Percentiles rank a stretch among this genome's conserved stretches.
Evolutionary conservation across 2,329 filamentous ascomycete species (phyloP).

Genomic region (Keithomyces neogunnii): DNA sequence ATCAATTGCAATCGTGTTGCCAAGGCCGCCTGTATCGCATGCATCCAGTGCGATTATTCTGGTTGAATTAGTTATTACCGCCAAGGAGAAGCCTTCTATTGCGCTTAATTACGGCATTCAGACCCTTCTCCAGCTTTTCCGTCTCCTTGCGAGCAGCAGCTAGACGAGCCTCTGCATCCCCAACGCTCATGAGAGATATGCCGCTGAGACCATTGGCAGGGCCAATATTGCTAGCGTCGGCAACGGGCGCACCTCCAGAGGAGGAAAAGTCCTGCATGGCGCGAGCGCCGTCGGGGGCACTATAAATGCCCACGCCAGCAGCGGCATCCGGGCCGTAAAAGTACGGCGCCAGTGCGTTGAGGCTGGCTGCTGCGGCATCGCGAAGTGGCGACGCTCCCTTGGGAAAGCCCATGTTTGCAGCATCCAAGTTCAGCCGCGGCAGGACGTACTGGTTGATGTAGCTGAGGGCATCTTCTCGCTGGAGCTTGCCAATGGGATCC

Average conservation of each 20-base stretch:
- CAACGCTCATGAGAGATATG: constrained; percentile 50
- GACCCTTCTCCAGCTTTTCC: constrained; percentile 52
- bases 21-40: neutral
- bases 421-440: constrained; percentile 47
- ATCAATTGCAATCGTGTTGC: too few relatives aligned
- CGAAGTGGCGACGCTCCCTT: constrained; percentile 30
- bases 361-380: constrained; percentile 39
- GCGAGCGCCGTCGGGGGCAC: constrained; percentile 26
- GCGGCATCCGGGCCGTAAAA: constrained; percentile 42
- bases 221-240: constrained; percentile 22
- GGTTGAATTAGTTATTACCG: constrained; percentile 12
- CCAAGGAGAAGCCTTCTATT: constrained; percentile 46
- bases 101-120: constrained; percentile 51
- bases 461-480: constrained; percentile 56
- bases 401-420: constrained; percentile 33
- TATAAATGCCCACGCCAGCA: constrained; percentile 36
- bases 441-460: constrained; percentile 64
- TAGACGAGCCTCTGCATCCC: constrained; percentile 53
- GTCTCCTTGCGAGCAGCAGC: constrained; percentile 47
- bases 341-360: constrained; percentile 48
- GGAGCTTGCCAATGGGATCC: constrained; percentile 56
- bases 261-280: constrained; percentile 26
- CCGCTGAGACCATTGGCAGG: constrained; percentile 24
- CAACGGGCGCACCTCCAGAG: constrained; percentile 11
- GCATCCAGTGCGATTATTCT: neutral